Conservation (phyloP, 345 rosid genomes). For the Rubroshorea leprosula region DNA sequence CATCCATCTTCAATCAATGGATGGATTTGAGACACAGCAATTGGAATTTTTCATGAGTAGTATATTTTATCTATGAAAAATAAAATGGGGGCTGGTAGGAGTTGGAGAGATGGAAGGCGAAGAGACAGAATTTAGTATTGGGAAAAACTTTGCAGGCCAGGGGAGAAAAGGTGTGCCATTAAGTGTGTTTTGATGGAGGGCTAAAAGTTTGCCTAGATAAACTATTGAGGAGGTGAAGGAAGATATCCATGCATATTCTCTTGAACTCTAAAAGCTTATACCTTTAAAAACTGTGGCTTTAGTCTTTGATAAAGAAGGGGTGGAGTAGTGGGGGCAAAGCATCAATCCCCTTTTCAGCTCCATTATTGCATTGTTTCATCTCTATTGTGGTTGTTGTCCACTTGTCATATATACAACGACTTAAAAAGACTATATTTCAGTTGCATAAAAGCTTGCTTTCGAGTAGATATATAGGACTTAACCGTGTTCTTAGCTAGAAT, state of each 20-base stretch:
- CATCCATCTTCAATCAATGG: conserved; percentile 61
- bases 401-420: conserved; percentile 11
- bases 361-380: conserved; percentile 39
- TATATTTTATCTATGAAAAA: conserved; percentile 13
- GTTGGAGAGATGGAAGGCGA: neutral
- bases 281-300: conserved; percentile 28
- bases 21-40: conserved; percentile 46
- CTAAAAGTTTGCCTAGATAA: conserved; percentile 17
- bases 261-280: conserved; percentile 25
- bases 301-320: conserved; percentile 20
- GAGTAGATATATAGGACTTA: conserved; percentile 6
- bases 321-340: conserved; percentile 34
- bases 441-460: conserved; percentile 9
- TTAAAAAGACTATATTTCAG: conserved; percentile 3
- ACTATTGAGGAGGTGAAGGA: conserved; percentile 12
- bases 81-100: conserved; percentile 10
- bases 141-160: conserved; percentile 26
- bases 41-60: conserved; percentile 5
- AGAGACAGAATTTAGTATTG: conserved; percentile 9
- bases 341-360: conserved; percentile 33
- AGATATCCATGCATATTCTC: conserved; percentile 45
- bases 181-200: conserved; percentile 21
- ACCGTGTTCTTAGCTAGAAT: neutral
- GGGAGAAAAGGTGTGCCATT: conserved; percentile 24
- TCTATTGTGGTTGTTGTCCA: conserved; percentile 21